Evolutionary conservation across 1,284 basidiomycete species (phyloP).

Genomic region (Coniferiporia weirii): DNA sequence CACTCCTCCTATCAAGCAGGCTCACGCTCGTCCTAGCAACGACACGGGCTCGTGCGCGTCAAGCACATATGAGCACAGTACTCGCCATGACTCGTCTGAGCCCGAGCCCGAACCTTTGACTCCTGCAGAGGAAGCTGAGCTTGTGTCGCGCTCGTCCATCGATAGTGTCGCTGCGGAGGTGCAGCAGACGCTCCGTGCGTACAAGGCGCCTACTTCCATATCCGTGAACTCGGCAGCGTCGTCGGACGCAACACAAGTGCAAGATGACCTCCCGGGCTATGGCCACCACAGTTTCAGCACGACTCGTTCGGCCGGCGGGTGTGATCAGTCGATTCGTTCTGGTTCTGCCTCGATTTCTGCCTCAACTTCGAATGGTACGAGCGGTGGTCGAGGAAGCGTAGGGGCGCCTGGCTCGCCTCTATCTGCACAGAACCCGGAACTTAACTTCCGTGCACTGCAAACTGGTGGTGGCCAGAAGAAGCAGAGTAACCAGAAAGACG

Average conservation of each 20-base stretch:
- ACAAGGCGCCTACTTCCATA: conserved; percentile 27
- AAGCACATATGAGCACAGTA: conserved; percentile 29
- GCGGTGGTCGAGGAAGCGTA: background rate
- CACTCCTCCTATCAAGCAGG: conserved; percentile 50
- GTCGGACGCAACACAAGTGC: background rate
- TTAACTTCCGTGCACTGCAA: conserved; percentile 6
- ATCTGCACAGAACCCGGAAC: background rate
- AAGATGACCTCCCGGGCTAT: background rate
- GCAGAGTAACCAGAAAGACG: conserved; percentile 51
- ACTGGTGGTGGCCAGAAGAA: background rate
- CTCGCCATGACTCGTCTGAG: conserved; percentile 21
- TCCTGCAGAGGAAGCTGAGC: conserved; percentile 53
- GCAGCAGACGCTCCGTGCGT: conserved; percentile 50
- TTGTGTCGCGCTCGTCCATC: conserved; percentile 70
- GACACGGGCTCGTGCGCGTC: conserved; percentile 30
- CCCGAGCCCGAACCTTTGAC: conserved; percentile 43
- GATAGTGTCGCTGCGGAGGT: conserved; percentile 82
- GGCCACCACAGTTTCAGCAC: conserved; percentile 7
- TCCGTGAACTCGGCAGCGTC: conserved; percentile 3
- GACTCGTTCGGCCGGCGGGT: conserved; percentile 11
- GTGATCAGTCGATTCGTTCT: conserved; percentile 14
- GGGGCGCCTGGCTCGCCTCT: conserved; percentile 1
- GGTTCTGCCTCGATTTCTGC: conserved; percentile 13
- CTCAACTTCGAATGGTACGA: conserved; percentile 1
- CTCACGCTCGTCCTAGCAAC: conserved; percentile 38